These are phyloP conservation scores for Saturnispora silvae DNA, from an alignment of 805 yeast species.

Conservation along the genomic window DNA sequence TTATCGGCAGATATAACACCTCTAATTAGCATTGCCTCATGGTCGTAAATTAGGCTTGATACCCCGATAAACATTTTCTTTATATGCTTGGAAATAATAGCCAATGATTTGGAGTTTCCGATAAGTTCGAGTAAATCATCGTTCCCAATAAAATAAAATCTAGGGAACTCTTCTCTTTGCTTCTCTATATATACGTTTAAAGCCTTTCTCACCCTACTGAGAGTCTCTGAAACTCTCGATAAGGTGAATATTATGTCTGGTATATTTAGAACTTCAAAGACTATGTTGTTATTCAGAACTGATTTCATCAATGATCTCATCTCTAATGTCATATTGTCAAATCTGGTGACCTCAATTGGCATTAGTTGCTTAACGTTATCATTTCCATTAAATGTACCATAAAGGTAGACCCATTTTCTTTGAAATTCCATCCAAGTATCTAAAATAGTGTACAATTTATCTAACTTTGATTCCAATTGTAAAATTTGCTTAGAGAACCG, in stretches of 20 bases:
- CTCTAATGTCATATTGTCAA: slow-evolving; percentile 52
- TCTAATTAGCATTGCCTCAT: slow-evolving; percentile 19
- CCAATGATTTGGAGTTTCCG: slow-evolving; percentile 47
- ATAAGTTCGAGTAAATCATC: slow-evolving; percentile 79
- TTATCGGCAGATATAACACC: slow-evolving; percentile 56
- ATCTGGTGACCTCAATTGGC: slow-evolving; percentile 62
- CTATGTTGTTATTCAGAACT: slow-evolving; percentile 37
- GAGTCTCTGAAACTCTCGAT: slow-evolving; percentile 42
- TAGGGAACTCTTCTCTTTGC: slow-evolving; percentile 66
- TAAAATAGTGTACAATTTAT: slow-evolving; percentile 37
- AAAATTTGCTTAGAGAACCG: slow-evolving; percentile 49
- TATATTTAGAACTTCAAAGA: slow-evolving; percentile 44
- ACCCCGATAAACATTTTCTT: slow-evolving; percentile 67
- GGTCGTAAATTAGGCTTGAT: slow-evolving; percentile 26
- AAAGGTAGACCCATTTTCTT: slow-evolving; percentile 77
- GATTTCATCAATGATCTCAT: slow-evolving; percentile 41
- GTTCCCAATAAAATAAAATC: slow-evolving; percentile 83
- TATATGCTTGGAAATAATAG: slow-evolving; percentile 45
- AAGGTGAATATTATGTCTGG: slow-evolving; percentile 39
- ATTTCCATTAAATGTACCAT: slow-evolving; percentile 60
- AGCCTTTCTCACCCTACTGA: slow-evolving; percentile 50
- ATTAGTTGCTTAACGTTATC: slow-evolving; percentile 50
- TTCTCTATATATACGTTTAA: slow-evolving; percentile 69
- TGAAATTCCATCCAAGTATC: slow-evolving; percentile 79
- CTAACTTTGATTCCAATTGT: slow-evolving; percentile 48